Evolutionary conservation across 148 eudicot genomes (phyloP).

Genomic region (Vaccinium macrocarpon): DNA sequence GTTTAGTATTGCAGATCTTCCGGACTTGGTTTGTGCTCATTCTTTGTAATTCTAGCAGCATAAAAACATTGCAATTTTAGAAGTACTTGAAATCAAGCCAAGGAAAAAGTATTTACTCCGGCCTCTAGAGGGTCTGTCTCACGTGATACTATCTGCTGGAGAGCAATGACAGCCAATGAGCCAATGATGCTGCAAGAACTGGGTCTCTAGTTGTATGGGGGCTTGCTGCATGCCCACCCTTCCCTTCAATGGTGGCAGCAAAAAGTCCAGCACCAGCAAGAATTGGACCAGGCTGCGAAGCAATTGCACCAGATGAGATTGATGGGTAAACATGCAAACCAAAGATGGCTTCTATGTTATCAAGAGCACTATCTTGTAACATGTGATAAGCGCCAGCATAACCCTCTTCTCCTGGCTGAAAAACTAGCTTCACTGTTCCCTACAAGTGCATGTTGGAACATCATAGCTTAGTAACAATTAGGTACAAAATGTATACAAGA

Average conservation of each 20-base stretch:
- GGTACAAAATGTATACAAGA: background rate
- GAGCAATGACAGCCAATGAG: conserved; percentile 26
- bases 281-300: conserved; percentile 29
- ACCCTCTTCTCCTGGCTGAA: conserved; percentile 48
- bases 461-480: background rate
- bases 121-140: conserved; percentile 35
- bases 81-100: background rate
- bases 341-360: conserved; percentile 37
- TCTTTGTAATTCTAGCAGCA: background rate
- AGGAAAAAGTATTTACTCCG: conserved; percentile 11
- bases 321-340: conserved; percentile 31
- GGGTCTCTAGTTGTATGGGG: conserved; percentile 25
- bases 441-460: background rate
- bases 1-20: background rate
- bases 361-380: conserved; percentile 38
- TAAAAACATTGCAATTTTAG: background rate
- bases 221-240: conserved; percentile 19
- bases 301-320: conserved; percentile 22
- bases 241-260: conserved; percentile 23
- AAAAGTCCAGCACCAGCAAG: conserved; percentile 33
- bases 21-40: background rate
- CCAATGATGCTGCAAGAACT: conserved; percentile 27
- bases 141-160: conserved; percentile 36
- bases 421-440: conserved; percentile 42
- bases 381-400: conserved; percentile 44